Conservation (phyloP, 192 early-diverging fungal species). For the Mortierella claussenii region DNA sequence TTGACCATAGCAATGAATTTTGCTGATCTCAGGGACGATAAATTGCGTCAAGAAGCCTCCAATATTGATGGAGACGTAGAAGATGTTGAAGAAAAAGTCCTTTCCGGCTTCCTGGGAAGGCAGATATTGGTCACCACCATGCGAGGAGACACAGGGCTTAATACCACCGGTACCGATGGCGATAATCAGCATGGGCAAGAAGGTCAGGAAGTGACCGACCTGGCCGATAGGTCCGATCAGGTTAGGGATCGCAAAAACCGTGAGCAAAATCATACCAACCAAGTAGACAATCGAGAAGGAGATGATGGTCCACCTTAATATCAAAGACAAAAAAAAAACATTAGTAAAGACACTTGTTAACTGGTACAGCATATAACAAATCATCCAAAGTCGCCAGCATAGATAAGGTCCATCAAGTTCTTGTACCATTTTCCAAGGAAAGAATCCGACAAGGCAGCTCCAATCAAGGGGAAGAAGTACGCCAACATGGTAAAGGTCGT, state of each 20-base stretch:
- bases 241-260: constrained; percentile 59
- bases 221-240: constrained; percentile 33
- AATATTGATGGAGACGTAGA: constrained; percentile 67
- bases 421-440: constrained; percentile 75
- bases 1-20: constrained; percentile 49
- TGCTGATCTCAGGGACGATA: constrained; percentile 55
- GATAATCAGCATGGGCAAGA: constrained; percentile 63
- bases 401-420: no score
- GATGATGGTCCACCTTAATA: constrained; percentile 57
- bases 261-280: constrained; percentile 60
- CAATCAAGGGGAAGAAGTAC: constrained; percentile 69
- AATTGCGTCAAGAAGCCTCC: constrained; percentile 64
- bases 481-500: constrained; percentile 60
- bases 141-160: constrained; percentile 61
- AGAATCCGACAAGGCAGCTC: constrained; percentile 70
- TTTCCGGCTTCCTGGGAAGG: constrained; percentile 56
- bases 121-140: constrained; percentile 60
- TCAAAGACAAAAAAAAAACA: no score
- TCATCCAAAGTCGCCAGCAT: no score
- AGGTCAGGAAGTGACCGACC: constrained; percentile 41
- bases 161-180: constrained; percentile 72
- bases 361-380: no score
- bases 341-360: no score
- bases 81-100: constrained; percentile 58
- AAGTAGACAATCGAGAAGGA: constrained; percentile 59